Base-by-base conservation (phyloP, 495 filamentous ascomycete species). In the Penicillium salamii region DNA sequence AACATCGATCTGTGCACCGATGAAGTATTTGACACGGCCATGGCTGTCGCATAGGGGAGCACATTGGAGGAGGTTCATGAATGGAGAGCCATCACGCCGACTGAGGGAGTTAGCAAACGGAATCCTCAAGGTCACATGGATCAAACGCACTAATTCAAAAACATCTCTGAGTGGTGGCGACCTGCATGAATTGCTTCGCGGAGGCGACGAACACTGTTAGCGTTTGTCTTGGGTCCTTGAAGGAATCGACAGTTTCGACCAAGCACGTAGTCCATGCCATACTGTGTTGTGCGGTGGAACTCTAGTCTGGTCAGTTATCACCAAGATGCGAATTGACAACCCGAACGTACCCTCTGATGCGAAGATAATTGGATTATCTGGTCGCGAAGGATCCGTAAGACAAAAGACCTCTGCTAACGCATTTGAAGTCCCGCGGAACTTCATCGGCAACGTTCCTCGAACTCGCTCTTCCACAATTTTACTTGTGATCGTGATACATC, bases 311-410 rank as follows among this genome's bases (percentile, higher is more conserved):
- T 59, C 18, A 53, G 28, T 29, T n/a, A 5, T 12, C 20, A n/a
- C 12, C 12, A 2, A 21, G 18, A 19, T 3, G 18, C 7, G 11
- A 3, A 14, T 11, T 6, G 12, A 37, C 14, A 28, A 29, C 5
- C 8, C 23, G 11, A 13, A 66, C 70, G 24, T 69, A 88, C 85
- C 86, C 75, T 89, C 81, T 5, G 85, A 89, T 20, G 85, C 84
- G 67, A 90, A 90, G 3, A 91, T 78, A 47, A 92, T 85, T 1
- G 87, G 88, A 65, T 90, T 89, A 57, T 87, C 88, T 5, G 77
- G 72, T 50, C 85, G 70, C 18, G 83, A 83, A 7, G 88, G 87
- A 67, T 91, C 88, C 6, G 85, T 87, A 52, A 90, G 65, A 60
- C 86, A 89, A 54, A 90, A 91, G 0, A 86, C 85, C 57, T 90